A percentile compares a stretch with the other conserved stretches of the same genome.
phyloP scores from a whole-genome alignment of 139 green algal genomes.

The Asterochloris sp. region DNA sequence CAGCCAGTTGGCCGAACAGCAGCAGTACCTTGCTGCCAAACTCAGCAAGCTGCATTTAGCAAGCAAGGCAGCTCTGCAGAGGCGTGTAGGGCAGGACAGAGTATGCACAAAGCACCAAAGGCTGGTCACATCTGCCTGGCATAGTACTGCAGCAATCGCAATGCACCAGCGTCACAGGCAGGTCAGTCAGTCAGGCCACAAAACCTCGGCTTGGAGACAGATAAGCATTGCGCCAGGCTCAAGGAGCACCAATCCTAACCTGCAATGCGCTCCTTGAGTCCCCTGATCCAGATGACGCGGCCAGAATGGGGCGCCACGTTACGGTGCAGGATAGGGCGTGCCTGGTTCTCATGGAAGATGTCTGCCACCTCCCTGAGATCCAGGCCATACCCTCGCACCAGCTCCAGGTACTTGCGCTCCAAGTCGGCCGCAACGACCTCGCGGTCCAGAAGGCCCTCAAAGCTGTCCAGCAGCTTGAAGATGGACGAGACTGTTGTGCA shows the following conservation, averaged over 20 bases:
- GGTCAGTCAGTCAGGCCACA: too few species aligned
- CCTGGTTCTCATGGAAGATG: conserved; percentile 52
- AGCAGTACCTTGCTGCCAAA: too few species aligned
- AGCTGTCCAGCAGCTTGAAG: conserved; percentile 91
- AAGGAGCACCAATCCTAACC: conserved; percentile 10
- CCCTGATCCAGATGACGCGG: conserved; percentile 76
- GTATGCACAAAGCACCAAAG: too few species aligned
- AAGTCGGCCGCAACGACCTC: conserved; percentile 72
- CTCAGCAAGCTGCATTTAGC: too few species aligned
- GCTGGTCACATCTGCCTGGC: too few species aligned
- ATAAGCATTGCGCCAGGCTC: too few species aligned
- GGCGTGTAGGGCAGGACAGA: too few species aligned
- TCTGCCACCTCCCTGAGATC: conserved; percentile 71
- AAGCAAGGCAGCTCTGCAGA: too few species aligned
- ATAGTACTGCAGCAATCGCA: too few species aligned
- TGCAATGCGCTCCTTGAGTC: conserved; percentile 72
- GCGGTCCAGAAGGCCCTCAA: conserved; percentile 85
- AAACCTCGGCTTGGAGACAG: too few species aligned
- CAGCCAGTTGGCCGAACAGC: too few species aligned
- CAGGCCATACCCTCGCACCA: conserved; percentile 35
- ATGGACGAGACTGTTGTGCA: conserved; percentile 72
- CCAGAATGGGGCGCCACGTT: conserved; percentile 59
- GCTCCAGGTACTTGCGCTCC: conserved; percentile 68
- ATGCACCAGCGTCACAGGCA: too few species aligned
- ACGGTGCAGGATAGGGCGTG: conserved; percentile 29